Base-by-base conservation (phyloP, 495 filamentous ascomycete genomes). In the Neurospora sublineolata region DNA sequence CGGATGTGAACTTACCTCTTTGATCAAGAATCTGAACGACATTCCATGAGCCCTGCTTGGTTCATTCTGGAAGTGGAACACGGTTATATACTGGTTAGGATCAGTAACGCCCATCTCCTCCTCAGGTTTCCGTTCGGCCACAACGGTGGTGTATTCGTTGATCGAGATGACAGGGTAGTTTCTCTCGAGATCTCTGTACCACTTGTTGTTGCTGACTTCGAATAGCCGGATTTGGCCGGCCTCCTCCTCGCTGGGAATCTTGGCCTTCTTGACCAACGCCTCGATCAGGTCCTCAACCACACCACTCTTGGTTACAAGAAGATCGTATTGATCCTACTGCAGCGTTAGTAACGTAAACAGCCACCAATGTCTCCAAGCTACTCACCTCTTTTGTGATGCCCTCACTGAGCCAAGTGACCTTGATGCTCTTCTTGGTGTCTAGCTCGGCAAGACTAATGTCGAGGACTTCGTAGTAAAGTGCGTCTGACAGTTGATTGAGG, bases 391-490 rank as follows among this genome's bases (percentile, higher is more conserved):
- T 98, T 6, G 87, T 85, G 72, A 97, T 91, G 33, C 96, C 95
- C 71, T 99, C 96, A 33, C 89, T 90, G 44, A 99, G 84, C 88
- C 90, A 93, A 8, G 86, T 91, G 46, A 99, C 81, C 77, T 91
- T 93, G 73, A 97, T 80, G 70, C 79, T 86, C 80, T 94, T 97
- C 82, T 95, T 94, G 37, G 90, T 94, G 75, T 99, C 96, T 41
- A 93, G 85, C 78, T 99, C 96, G 68, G 91, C 93, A 67, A 99
- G 82, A 72, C 92, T 97, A 82, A 97, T 93, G 67, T 99, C 95
- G 37, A 99, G 83, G 18, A 97, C 86, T 79, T 99, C 95, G 73
- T 93, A 98, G 79, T 88, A 97, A 37, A 99, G 82, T 10, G 89
- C 87, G 80, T 97, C 93, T 37, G 85, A 76, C 40, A 89, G 86